Evolutionary conservation across 805 yeast genomes (phyloP), one percentile per base, ranked within the genome.

Genomic region (Candida alai): DNA sequence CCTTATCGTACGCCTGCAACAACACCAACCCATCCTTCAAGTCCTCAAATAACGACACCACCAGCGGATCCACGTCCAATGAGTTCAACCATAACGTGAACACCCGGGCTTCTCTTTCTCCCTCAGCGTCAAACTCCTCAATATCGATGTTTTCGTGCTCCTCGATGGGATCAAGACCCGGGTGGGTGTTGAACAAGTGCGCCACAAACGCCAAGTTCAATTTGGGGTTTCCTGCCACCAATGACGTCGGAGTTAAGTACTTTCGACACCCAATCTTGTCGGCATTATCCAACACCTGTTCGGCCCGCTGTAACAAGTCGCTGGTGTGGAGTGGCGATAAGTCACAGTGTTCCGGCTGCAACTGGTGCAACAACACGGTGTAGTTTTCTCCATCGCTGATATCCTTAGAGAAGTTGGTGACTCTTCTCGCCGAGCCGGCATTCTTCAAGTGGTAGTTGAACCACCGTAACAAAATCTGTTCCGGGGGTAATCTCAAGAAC

Each of bases 101-200:
- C 9, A 93, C 98, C 60, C 98, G 78, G 3, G 98, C 98, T 67
- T 93, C 98, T 66, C 98, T 84, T 66, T 93, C 98, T 43, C 98
- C 98, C 65, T 93, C 98, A 17, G 98, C 98, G 58, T 93, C 98
- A 53, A 93, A 93, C 48, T 87, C 97, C 67, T 93, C 98, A 48
- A 93, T 86, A 56, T 89, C 97, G 19, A 93, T 85, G 49, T 80
- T 83, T 59, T 90, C 97, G 39, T 68, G 71, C 62, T 89, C 97
- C 54, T 86, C 94, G 44, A 90, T 76, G 39, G 97, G 97, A 41
- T 89, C 97, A 45, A 93, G 74, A 32, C 98, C 97, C 31, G 98
- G 98, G 56, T 86, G 80, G 5, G 96, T 90, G 68, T 93, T 93
- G 73, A 93, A 93, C 56, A 93, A 70, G 58, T 93, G 95, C 27